A percentile compares a stretch with the other conserved stretches of the same genome.
Evolutionary conservation across 257 asterid genomes (phyloP).

Genomic region (Datura wrightii): DNA sequence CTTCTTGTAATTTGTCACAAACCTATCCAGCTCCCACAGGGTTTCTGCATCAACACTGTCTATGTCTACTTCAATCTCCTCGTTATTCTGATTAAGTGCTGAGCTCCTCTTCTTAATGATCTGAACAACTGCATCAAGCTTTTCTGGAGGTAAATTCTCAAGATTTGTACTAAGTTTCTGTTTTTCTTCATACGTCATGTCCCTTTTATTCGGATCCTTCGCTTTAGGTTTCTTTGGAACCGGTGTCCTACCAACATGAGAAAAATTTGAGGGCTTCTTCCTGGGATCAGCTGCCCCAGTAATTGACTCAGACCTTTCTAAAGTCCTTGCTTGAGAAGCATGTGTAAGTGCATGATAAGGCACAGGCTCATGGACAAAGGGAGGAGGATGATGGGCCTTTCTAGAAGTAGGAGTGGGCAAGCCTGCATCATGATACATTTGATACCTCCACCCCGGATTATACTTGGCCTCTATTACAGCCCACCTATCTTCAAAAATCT

Average conservation of each 20-base stretch:
- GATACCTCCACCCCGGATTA: slow-evolving; percentile 60
- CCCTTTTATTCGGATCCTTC: slow-evolving; percentile 82
- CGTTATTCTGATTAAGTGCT: slow-evolving; percentile 69
- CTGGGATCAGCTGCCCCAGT: slow-evolving; percentile 54
- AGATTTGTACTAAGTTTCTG: slow-evolving; percentile 80
- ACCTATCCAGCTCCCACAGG: slow-evolving; percentile 97
- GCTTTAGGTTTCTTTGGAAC: slow-evolving; percentile 91
- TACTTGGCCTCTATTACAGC: slow-evolving; percentile 63
- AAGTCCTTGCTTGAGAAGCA: slow-evolving; percentile 45
- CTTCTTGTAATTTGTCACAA: slow-evolving; percentile 86
- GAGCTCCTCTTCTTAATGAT: slow-evolving; percentile 80
- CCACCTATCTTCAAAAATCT: slow-evolving; percentile 46
- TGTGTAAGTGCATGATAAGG: slow-evolving; percentile 20
- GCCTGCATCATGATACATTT: slow-evolving; percentile 63
- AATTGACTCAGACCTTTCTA: slow-evolving; percentile 55
- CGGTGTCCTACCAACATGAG: slow-evolving; percentile 68
- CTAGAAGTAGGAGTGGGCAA: slow-evolving; percentile 62
- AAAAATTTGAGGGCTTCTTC: slow-evolving; percentile 41
- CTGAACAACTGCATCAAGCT: slow-evolving; percentile 83
- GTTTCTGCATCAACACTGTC: slow-evolving; percentile 88
- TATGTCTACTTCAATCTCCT: slow-evolving; percentile 93
- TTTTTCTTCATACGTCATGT: slow-evolving; percentile 92
- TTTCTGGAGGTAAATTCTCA: slow-evolving; percentile 80
- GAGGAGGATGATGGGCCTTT: slow-evolving; percentile 46
- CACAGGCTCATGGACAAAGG: slow-evolving; percentile 19